Evolutionary conservation across 371 early-diverging fungal genomes (phyloP).

Genomic region (Rhizopus microsporus): DNA sequence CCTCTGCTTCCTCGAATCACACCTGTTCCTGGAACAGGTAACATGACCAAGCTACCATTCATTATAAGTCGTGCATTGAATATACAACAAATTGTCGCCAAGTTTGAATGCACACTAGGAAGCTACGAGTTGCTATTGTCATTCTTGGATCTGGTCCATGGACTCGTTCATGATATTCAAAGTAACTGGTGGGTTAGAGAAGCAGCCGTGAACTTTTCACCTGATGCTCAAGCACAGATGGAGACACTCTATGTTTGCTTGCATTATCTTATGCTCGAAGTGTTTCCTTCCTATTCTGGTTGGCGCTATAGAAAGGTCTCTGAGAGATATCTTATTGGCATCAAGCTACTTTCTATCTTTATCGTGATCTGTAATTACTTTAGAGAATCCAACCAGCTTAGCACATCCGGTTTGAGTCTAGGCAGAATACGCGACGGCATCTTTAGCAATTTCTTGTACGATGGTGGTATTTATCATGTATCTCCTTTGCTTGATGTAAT

Average conservation of each 20-base stretch:
- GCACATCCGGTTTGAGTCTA: constrained; percentile 11
- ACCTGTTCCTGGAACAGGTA: background rate
- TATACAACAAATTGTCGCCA: constrained; percentile 38
- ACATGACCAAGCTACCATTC: constrained; percentile 2
- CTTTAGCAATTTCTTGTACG: constrained; percentile 37
- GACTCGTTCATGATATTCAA: constrained; percentile 40
- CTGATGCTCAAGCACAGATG: constrained; percentile 23
- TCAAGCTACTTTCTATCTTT: constrained; percentile 38
- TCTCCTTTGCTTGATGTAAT: constrained; percentile 39
- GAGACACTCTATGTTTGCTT: constrained; percentile 35
- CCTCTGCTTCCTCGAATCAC: constrained; percentile 34
- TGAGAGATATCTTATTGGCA: constrained; percentile 44
- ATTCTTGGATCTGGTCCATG: constrained; percentile 44
- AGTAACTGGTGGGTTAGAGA: constrained; percentile 35
- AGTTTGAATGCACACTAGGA: constrained; percentile 35
- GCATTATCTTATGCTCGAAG: constrained; percentile 43
- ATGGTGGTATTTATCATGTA: constrained; percentile 39
- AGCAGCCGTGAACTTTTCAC: background rate
- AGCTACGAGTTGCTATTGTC: constrained; percentile 36
- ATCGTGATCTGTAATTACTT: constrained; percentile 36
- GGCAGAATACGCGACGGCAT: constrained; percentile 31
- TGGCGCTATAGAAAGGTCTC: constrained; percentile 49
- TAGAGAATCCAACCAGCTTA: constrained; percentile 9
- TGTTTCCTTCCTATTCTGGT: constrained; percentile 41
- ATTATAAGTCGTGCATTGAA: constrained; percentile 18